Percentiles rank a stretch among this genome's conserved stretches.
phyloP scores from a whole-genome alignment of 495 filamentous ascomycete species.

The Viridothelium virens region DNA sequence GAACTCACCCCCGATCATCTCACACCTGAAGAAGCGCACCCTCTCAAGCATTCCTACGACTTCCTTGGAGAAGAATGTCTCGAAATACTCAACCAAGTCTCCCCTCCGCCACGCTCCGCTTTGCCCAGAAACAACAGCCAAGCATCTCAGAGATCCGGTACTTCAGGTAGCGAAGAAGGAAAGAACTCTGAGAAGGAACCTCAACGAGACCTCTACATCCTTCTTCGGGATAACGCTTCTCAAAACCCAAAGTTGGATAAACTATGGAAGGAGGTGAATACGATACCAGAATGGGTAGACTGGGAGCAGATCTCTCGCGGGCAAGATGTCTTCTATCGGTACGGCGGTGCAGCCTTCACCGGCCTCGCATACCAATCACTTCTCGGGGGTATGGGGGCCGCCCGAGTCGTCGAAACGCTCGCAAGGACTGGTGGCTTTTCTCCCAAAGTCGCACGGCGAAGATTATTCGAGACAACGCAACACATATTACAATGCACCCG shows the following conservation, averaged over 20 bases:
- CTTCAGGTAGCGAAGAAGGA: conserved; percentile 14
- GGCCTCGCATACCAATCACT: conserved; percentile 59
- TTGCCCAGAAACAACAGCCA: conserved; percentile 30
- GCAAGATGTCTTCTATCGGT: conserved; percentile 53
- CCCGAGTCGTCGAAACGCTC: conserved; percentile 64
- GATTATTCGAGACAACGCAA: conserved; percentile 70
- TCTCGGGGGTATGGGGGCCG: conserved; percentile 51
- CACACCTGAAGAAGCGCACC: conserved; percentile 51
- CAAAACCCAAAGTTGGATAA: conserved; percentile 49
- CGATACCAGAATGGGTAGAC: conserved; percentile 70
- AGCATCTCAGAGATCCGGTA: conserved; percentile 15
- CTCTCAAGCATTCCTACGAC: conserved; percentile 59
- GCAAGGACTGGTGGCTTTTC: conserved; percentile 73
- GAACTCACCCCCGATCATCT: conserved; percentile 60
- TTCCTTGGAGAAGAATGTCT: conserved; percentile 58
- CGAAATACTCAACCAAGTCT: conserved; percentile 50
- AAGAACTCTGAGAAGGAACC: conserved; percentile 21
- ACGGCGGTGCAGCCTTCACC: conserved; percentile 56
- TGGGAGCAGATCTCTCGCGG: conserved; percentile 69
- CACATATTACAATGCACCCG: conserved; percentile 64
- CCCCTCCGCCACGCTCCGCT: conserved; percentile 32
- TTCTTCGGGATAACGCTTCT: conserved; percentile 51
- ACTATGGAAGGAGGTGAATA: conserved; percentile 63
- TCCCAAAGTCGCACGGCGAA: conserved; percentile 55
- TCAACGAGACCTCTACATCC: conserved; percentile 50